Evolutionary conservation across 2,329 filamentous ascomycete species (phyloP), one percentile per base, ranked within the genome.

Genomic region (Aspergillus fumigatus): DNA sequence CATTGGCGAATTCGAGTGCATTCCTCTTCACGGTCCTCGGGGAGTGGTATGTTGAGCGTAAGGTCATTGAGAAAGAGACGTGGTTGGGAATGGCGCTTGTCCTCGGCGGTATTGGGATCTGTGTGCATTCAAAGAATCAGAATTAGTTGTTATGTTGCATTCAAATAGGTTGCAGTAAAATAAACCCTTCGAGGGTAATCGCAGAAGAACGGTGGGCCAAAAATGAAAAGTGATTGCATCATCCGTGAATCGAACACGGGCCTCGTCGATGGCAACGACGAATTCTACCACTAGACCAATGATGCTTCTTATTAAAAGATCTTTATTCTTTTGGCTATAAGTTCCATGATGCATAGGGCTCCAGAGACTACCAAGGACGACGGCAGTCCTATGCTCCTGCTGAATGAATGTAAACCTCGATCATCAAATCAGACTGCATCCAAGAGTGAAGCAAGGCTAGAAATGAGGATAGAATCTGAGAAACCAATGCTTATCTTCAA

Each of bases 11-110:
- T 69, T 96, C 92, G 0, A 77, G 96, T 68, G 93, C 93, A 0
- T 97, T 97, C 65, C 75, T 97, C n/a, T 97, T 97, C 69, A 97
- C 93, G 0, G 92, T 97, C 1, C 69, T 97, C 11, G 93, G 92
- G 0, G 93, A 97, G 66, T 97, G 92, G 92, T 95, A 88, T 80
- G 91, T 93, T 0, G 93, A 97, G 67, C 86, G 86, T 59, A 97
- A 97, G 73, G 88, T 92, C 1, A 96, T 97, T 59, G 89, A 87
- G 64, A 83, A 85, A 79, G 90, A 93, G 72, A 96, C 90, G 0
- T 90, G 88, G 82, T 75, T 91, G 54, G 92, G 92, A 7, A 92
- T 96, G 89, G 77, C 77, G 1, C 74, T 96, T 11, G 92, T 93
- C 3, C 76, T 96, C 48, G 82, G 80, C 17, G 92, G 92, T 0